Evolutionary conservation across 2,329 filamentous ascomycete species (phyloP).

Genomic region (Pezicula carpinea): DNA sequence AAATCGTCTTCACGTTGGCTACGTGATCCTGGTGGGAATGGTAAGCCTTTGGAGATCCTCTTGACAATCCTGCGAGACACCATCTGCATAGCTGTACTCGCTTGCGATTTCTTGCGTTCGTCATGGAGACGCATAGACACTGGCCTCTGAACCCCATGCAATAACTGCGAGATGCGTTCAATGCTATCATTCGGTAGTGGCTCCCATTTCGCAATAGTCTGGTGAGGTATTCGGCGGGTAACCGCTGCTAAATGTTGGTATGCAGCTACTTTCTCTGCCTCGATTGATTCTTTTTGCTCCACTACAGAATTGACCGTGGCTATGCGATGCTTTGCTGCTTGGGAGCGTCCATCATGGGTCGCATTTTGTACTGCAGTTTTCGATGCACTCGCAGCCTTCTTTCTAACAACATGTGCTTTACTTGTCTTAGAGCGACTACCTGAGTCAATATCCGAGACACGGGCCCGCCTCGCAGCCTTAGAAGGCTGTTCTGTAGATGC

Average conservation of each 20-base stretch:
- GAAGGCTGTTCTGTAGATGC: too few species aligned
- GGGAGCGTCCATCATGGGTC: too few species aligned
- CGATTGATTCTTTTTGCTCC: slow-evolving; percentile 5
- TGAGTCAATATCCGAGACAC: too few species aligned
- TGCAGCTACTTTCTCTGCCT: slow-evolving; percentile 9
- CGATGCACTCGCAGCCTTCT: too few species aligned
- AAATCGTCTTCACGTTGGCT: slow-evolving; percentile 54
- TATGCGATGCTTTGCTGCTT: too few species aligned
- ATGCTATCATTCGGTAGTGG: slow-evolving; percentile 51
- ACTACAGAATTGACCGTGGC: not conserved
- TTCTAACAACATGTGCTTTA: too few species aligned
- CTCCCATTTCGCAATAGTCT: slow-evolving; percentile 66
- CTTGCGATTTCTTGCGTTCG: slow-evolving; percentile 39
- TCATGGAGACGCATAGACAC: slow-evolving; percentile 52
- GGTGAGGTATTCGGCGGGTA: slow-evolving; percentile 52
- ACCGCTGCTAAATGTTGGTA: slow-evolving; percentile 49
- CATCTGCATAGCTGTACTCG: slow-evolving; percentile 46
- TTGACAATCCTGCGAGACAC: slow-evolving; percentile 51
- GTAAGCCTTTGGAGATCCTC: slow-evolving; percentile 55
- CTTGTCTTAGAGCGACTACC: too few species aligned
- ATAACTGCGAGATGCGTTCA: slow-evolving; percentile 48
- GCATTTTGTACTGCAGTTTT: too few species aligned
- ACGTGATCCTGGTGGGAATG: slow-evolving; percentile 56
- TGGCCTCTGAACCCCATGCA: slow-evolving; percentile 56
- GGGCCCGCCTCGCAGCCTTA: too few species aligned